Evolutionary conservation across 768 basidiomycete species (phyloP).

Genomic region (Macrocybe gigantea): DNA sequence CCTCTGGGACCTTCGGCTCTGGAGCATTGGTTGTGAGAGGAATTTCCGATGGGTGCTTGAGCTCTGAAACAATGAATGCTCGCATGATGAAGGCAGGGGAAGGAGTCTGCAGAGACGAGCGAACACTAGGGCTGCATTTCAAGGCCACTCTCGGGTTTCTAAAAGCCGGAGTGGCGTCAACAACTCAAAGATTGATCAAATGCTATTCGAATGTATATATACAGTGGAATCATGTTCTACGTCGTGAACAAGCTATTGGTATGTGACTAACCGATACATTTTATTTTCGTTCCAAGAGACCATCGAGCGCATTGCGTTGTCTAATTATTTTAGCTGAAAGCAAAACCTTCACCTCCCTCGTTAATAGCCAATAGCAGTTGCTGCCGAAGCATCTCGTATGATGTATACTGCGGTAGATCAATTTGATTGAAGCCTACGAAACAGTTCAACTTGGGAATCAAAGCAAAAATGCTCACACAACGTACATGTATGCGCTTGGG

Average conservation of each 20-base stretch:
- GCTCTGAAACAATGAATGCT: slow-evolving; percentile 68
- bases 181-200: slow-evolving; percentile 9
- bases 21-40: slow-evolving; percentile 45
- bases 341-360: slow-evolving; percentile 95
- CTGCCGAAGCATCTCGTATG: slow-evolving; percentile 93
- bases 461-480: slow-evolving; percentile 5
- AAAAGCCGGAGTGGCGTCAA: no score
- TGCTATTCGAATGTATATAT: slow-evolving; percentile 15
- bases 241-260: slow-evolving; percentile 8
- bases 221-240: slow-evolving; percentile 9
- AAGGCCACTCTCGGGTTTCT: no score
- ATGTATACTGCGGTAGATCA: slow-evolving; percentile 90
- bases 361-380: slow-evolving; percentile 89
- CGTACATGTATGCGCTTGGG: slow-evolving; percentile 88
- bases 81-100: slow-evolving; percentile 52
- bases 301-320: slow-evolving; percentile 25
- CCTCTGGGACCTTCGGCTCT: slow-evolving; percentile 44
- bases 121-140: no score
- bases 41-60: slow-evolving; percentile 64
- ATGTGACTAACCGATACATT: slow-evolving; percentile 5
- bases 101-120: not conserved
- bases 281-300: not conserved
- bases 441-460: slow-evolving; percentile 3
- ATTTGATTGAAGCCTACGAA: slow-evolving; percentile 85
- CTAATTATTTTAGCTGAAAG: slow-evolving; percentile 46